phyloP scores from a whole-genome alignment of 768 basidiomycete species.

The Mycena olivaceomarginata region DNA sequence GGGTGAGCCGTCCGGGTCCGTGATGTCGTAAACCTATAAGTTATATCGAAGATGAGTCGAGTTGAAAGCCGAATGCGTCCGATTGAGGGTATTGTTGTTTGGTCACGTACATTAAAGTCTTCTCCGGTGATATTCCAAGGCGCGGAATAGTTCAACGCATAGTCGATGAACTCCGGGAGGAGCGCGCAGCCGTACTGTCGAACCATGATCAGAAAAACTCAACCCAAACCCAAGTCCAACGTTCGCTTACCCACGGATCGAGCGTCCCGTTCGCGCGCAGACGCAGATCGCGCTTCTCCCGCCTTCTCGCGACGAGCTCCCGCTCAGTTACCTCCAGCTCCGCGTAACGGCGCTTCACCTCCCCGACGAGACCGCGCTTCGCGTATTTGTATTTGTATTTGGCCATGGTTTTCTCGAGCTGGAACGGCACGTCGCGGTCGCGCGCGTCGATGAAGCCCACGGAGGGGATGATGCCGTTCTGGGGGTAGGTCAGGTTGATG shows the following conservation, averaged over 20 bases:
- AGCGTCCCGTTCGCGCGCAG: conserved; percentile 72
- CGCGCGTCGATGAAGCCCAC: conserved; percentile 59
- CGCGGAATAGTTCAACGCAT: conserved; percentile 82
- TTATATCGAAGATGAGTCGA: conserved; percentile 37
- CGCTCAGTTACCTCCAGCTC: conserved; percentile 47
- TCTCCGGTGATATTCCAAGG: conserved; percentile 66
- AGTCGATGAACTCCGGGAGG: conserved; percentile 80
- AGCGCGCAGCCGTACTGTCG: conserved; percentile 78
- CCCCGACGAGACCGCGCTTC: conserved; percentile 45
- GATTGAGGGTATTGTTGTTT: background rate
- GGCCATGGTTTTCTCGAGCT: conserved; percentile 29
- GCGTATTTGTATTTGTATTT: conserved; percentile 17
- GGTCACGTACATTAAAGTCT: conserved; percentile 57
- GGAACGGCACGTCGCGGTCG: conserved; percentile 58
- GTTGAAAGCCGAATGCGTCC: background rate
- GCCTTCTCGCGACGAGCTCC: conserved; percentile 51
- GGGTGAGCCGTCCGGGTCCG: conserved; percentile 66
- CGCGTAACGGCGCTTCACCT: conserved; percentile 49
- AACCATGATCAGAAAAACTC: background rate
- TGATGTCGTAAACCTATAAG: conserved; percentile 69
- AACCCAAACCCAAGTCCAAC: background rate
- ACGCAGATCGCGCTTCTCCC: conserved; percentile 68
- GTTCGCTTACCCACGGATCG: conserved; percentile 67
- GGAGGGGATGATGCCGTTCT: conserved; percentile 70
- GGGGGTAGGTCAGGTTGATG: conserved; percentile 82